Evolutionary conservation across 2,329 filamentous ascomycete genomes (phyloP), one percentile per base, ranked within the genome.

Genomic region (Botrytis pseudocinerea): DNA sequence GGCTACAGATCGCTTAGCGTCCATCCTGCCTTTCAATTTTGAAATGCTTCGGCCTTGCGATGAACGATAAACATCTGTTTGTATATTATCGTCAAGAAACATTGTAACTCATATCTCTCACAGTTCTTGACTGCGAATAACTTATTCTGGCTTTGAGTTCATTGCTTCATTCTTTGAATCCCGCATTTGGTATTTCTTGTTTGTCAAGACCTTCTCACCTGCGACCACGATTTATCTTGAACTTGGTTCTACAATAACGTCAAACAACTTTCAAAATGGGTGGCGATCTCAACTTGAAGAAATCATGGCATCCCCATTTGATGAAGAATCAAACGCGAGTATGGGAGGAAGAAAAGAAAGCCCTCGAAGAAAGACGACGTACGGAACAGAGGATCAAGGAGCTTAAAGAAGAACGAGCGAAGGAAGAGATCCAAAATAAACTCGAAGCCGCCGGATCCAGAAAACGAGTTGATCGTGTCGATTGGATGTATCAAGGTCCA

Each of bases 401-500:
- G 83, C 91, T 97, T 77, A 94, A 95, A 77, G 95, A 98, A 82
- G 97, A 99, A 84, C 91, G 95, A 64, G 91, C 93, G 65, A 93
- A 97, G 77, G 94, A 98, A 82, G 95, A 98, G 82, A 89, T 98
- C 1, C 93, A 98, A 82, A 89, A 91, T 70, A 88, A 98, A 77
- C 93, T 98, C 73, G 96, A 98, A 83, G 91, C 92, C 3, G 92
- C 94, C 0, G 96, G 96, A 54, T 94, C 95, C 72, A 90, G 88
- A 78, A 95, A 94, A 80, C 88, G 92, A 70, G 84, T 92, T 44
- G 91, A 95, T 78, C 90, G 94, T 51, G 95, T 99, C 40, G 96
- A 98, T 79, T 99, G 96, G 93, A 98, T 99, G 94, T 99, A 99
- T 83, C 90, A 92, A 78, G 95, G 95, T 1, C 94, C 96, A 12